These are phyloP conservation scores for Poronia punctata DNA, from an alignment of 495 filamentous ascomycete genomes.

Conservation along the genomic window DNA sequence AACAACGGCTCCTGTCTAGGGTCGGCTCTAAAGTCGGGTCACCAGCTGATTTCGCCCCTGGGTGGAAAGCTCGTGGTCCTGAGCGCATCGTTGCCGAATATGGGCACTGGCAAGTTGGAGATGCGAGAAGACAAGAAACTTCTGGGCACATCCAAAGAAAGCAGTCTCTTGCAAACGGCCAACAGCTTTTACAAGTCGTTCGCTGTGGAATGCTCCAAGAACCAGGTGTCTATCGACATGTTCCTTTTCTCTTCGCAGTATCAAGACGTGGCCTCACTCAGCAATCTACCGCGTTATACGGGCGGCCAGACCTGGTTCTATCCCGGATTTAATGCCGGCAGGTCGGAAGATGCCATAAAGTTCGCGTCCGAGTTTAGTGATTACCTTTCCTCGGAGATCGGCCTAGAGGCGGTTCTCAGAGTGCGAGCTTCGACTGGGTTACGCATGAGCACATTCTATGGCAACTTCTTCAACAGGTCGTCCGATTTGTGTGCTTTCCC, in stretches of 20 bases:
- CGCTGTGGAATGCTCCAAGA: constrained; percentile 97
- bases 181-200: constrained; percentile 99
- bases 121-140: constrained; percentile 96
- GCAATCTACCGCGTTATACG: constrained; percentile 90
- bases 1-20: constrained; percentile 85
- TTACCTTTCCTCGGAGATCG: constrained; percentile 90
- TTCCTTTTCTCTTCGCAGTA: constrained; percentile 97
- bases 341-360: constrained; percentile 92
- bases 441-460: constrained; percentile 96
- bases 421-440: constrained; percentile 92
- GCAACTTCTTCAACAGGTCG: constrained; percentile 97
- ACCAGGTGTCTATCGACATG: constrained; percentile 98
- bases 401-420: constrained; percentile 89
- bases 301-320: constrained; percentile 99
- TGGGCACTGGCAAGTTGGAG: constrained; percentile 83
- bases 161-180: constrained; percentile 74
- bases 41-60: constrained; percentile 87
- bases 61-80: constrained; percentile 93
- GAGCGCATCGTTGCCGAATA: constrained; percentile 81
- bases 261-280: constrained; percentile 92
- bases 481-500: constrained; percentile 97
- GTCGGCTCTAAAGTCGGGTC: constrained; percentile 82
- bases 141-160: constrained; percentile 89
- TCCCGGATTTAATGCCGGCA: constrained; percentile 91
- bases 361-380: constrained; percentile 96